phyloP scores from a whole-genome alignment of 768 basidiomycete genomes.

The Russula virescens region DNA sequence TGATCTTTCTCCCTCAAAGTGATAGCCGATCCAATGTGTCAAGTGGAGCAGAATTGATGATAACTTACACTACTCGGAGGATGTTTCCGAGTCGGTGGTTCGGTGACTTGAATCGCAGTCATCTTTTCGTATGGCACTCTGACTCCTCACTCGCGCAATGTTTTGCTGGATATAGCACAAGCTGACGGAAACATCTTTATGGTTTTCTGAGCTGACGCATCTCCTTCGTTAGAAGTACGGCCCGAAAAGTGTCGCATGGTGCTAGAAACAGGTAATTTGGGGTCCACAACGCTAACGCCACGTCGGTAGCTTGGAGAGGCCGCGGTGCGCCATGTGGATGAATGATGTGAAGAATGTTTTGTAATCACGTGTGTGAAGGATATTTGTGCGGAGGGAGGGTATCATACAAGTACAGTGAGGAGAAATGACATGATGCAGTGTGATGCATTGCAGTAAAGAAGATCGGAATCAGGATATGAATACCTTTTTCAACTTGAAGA shows the following conservation, averaged over 20 bases:
- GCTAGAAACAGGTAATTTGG: not conserved
- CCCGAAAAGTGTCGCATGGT: not conserved
- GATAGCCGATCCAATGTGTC: not conserved
- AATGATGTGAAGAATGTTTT: no score
- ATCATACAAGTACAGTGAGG: not conserved
- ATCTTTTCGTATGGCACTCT: no score
- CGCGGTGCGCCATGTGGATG: not conserved
- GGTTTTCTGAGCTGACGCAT: not conserved
- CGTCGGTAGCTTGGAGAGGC: not conserved
- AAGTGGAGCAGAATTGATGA: no score
- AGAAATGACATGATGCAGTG: not conserved
- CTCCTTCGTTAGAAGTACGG: not conserved
- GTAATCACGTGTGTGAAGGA: not conserved
- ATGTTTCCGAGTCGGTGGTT: no score
- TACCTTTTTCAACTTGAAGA: constrained; percentile 73
- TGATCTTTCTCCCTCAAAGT: not conserved
- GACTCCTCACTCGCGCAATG: no score
- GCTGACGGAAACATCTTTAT: no score
- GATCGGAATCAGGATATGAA: constrained; percentile 64
- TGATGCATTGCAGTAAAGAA: not conserved
- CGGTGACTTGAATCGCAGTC: no score
- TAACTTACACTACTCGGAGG: no score
- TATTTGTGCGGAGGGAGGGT: no score
- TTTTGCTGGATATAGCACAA: no score
- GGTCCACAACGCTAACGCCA: not conserved